Evolutionary conservation across 345 rosid genomes (phyloP), one percentile per base, ranked within the genome.

Genomic region (Xanthoceras sorbifolium): DNA sequence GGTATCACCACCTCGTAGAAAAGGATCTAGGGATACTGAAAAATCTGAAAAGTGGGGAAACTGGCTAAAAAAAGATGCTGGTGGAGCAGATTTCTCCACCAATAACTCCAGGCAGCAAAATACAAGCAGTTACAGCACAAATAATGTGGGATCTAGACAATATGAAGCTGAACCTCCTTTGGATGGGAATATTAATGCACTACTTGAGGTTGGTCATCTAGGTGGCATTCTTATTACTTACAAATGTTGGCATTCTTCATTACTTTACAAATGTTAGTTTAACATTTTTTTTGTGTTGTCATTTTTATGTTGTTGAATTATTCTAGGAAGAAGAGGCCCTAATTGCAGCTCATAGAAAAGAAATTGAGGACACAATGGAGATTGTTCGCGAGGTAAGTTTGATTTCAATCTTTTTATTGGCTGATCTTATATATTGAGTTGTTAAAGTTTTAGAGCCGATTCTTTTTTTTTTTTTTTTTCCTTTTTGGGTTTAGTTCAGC

Each of bases 331-430:
- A 96, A 87, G 98, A 91, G 82, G 97, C 97, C 44, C 83, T 96
- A 75, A 90, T 93, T 40, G 90, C 93, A 12, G 98, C 97, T 34
- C 99, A 96, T 74, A 87, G 99, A 81, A 93, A 96, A 88, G 98
- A 96, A 86, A 96, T 93, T n/a, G 99, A 96, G 87, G 97, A 96
- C 77, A 93, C 98, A 14, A 96, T 96, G 98, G 98, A 92, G 83
- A 96, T 93, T 71, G 98, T 92, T 73, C 98, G 97, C 4, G 99
- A 96, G 86, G 99, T 93, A 86, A 86, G 90, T 78, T 60, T 55
- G 64, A 29, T 29, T 68, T 28, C 28, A 22, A 64, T 75, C 25
- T 52, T 15, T 42, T 22, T 57, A 2, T 20, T 64, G 67, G 10
- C 79, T 78, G 4, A 69, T 6, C 32, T 64, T 38, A 20, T 69